phyloP scores from a whole-genome alignment of 106 monocot genomes.

The Narthecium ossifragum region DNA sequence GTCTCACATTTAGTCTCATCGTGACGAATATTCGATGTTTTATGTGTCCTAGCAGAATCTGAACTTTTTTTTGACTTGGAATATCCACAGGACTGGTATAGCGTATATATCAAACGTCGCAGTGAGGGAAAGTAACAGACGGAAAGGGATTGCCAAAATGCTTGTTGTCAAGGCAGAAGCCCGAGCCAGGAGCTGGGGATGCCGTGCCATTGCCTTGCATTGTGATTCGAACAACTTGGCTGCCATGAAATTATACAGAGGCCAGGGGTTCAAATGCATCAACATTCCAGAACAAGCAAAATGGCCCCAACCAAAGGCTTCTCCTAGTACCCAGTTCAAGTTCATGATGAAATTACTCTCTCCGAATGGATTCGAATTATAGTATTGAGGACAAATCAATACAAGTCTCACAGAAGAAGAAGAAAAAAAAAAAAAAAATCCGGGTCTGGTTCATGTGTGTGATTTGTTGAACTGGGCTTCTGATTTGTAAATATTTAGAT shows the following conservation, averaged over 20 bases:
- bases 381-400: no score
- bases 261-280: slow-evolving; percentile 63
- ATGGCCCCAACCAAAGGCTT: slow-evolving; percentile 70
- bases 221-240: slow-evolving; percentile 63
- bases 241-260: slow-evolving; percentile 54
- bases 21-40: no score
- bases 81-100: slow-evolving; percentile 59
- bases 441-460: no score
- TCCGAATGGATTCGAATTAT: not conserved
- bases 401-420: no score
- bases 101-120: slow-evolving; percentile 96
- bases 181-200: slow-evolving; percentile 72
- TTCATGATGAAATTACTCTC: slow-evolving; percentile 78
- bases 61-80: no score
- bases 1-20: no score
- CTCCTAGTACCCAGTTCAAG: slow-evolving; percentile 38
- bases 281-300: slow-evolving; percentile 49
- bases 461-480: no score
- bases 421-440: no score
- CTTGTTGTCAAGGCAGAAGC: slow-evolving; percentile 52
- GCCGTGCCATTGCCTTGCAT: slow-evolving; percentile 75
- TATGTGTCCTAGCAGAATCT: no score
- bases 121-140: slow-evolving; percentile 50
- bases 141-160: slow-evolving; percentile 71
- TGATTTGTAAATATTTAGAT: no score